Base-by-base conservation (phyloP, 1,284 basidiomycete species). In the Ustilago sp. region DNA sequence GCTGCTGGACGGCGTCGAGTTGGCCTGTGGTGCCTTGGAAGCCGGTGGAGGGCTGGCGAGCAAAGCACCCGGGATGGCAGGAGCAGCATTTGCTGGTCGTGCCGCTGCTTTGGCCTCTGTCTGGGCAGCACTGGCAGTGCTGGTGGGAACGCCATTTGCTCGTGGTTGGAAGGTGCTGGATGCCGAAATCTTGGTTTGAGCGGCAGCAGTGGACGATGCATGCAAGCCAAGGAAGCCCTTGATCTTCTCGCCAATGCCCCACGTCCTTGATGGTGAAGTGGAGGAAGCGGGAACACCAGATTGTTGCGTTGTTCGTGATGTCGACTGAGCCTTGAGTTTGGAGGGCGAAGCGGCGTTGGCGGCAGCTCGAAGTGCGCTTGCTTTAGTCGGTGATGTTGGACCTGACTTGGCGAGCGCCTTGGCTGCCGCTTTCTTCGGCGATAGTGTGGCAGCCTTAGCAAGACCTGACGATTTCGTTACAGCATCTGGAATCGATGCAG, bases 161-260 rank as follows among this genome's bases (percentile, higher is more conserved):
- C 68, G 59, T 5, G 78, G 65, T 57, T 69, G 62, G 69, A 72
- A 69, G 13, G 65, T 60, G 61, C 57, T 64, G 13, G 65, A 66
- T 8, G 68, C 68, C 32, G 73, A 79, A 28, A 67, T 59, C 59
- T 75, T 68, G 53, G 68, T 68, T 51, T 71, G 71, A 9, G 69
- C 48, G 9, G 28, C 58, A 23, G 71, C 50, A 2, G 71, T 68
- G 15, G 75, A 43, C 6, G 64, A 70, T 43, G 63, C 63, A 32
- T 77, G 77, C 54, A 82, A 59, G 7, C 80, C 80, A 19, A 82
- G 66, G 59, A 82, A 71, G 28, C 79, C 77, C 43, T 79, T 77
- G 74, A 82, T 70, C 64, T 76, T 78, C 19, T 78, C 75, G 12
- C 80, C 76, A n/a, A 80, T 48, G 28, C 79, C 78, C 74, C 74